phyloP scores from a whole-genome alignment of 225 moss, liverwort and hornwort genomes.

The Straminergon stramineum region DNA sequence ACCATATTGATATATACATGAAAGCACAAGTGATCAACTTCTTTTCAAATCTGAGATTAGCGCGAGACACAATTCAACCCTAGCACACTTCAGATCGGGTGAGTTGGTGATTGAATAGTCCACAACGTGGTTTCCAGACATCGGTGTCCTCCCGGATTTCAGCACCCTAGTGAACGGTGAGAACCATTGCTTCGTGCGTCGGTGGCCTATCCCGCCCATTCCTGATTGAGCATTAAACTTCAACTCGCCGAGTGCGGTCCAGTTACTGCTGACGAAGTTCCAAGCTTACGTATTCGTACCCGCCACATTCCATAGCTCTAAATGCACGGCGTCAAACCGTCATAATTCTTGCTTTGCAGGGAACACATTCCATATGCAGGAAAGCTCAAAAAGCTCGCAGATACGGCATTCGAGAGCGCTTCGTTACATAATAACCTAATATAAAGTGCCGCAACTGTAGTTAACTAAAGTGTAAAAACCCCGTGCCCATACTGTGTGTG shows the following conservation, averaged over 20 bases:
- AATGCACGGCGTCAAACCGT: not conserved
- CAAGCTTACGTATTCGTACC: not conserved
- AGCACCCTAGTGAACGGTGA: not conserved
- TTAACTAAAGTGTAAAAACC: slow-evolving; percentile 6
- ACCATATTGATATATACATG: not conserved
- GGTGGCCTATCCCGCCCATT: not conserved
- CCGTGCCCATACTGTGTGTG: slow-evolving; percentile 5
- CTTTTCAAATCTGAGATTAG: not conserved
- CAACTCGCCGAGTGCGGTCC: not conserved
- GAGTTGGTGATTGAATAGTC: not conserved
- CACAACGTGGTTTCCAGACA: not conserved
- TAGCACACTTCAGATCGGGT: not conserved
- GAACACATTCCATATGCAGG: not conserved
- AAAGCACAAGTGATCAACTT: not conserved
- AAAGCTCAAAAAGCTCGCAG: not conserved
- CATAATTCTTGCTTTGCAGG: not conserved
- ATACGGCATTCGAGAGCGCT: not conserved
- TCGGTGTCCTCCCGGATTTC: not conserved
- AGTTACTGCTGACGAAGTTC: not conserved
- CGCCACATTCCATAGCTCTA: not conserved
- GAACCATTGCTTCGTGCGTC: not conserved
- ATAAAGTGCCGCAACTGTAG: slow-evolving; percentile 14
- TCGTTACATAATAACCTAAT: not conserved
- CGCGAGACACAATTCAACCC: not conserved
- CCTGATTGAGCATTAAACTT: not conserved